Conservation (phyloP, 2,329 filamentous ascomycete species). For the Corynespora cassiicola region DNA sequence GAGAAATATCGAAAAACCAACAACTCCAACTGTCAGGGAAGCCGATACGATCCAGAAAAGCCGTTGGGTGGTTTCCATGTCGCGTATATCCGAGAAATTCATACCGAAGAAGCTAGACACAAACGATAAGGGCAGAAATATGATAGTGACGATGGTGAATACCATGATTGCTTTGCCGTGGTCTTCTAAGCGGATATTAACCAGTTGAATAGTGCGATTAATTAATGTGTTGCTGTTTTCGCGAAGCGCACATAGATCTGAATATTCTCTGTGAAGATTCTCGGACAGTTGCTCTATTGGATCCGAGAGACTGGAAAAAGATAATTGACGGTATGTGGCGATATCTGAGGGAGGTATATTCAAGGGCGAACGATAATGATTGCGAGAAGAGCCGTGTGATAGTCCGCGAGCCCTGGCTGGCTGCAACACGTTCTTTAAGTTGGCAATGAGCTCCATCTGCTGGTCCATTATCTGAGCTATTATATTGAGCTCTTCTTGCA, state of each 20-base stretch:
- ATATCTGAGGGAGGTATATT: conserved; percentile 28
- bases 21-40: conserved; percentile 46
- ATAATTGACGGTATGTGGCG: conserved; percentile 47
- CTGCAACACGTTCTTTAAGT: conserved; percentile 29
- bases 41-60: conserved; percentile 50
- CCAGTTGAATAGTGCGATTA: conserved; percentile 52
- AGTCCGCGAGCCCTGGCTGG: conserved; percentile 6
- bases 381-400: conserved; percentile 14
- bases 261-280: conserved; percentile 49
- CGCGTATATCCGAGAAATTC: conserved; percentile 50
- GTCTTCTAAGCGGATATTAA: conserved; percentile 54
- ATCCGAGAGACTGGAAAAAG: conserved; percentile 44
- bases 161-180: conserved; percentile 53
- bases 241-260: conserved; percentile 48
- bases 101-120: conserved; percentile 53
- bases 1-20: conserved; percentile 46
- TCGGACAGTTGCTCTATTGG: conserved; percentile 48
- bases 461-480: conserved; percentile 52
- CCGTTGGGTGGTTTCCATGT: conserved; percentile 46
- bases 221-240: conserved; percentile 53
- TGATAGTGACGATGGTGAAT: conserved; percentile 53
- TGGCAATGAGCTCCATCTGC: conserved; percentile 46
- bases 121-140: conserved; percentile 54
- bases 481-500: conserved; percentile 53
- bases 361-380: conserved; percentile 12